These are phyloP conservation scores for Xylaria sp. DNA, from an alignment of 2,329 filamentous ascomycete genomes.

Conservation along the genomic window DNA sequence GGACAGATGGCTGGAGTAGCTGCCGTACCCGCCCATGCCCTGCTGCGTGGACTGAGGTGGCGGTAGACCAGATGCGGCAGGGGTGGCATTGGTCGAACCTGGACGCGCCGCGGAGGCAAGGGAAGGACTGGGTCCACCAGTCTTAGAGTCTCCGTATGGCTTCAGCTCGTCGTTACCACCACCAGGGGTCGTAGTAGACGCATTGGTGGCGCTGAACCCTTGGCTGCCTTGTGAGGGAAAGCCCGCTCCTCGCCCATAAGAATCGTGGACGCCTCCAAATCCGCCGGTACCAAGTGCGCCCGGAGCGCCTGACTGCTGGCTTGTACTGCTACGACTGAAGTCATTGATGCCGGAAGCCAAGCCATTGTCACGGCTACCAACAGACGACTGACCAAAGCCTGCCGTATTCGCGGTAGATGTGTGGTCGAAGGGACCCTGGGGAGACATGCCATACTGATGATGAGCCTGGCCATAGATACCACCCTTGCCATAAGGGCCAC, in stretches of 20 bases:
- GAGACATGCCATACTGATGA: constrained; percentile 59
- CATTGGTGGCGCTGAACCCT: constrained; percentile 56
- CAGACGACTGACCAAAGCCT: constrained; percentile 59
- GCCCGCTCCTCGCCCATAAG: constrained; percentile 58
- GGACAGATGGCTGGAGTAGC: constrained; percentile 61
- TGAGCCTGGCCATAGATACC: constrained; percentile 60
- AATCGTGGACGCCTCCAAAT: constrained; percentile 61
- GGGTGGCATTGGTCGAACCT: constrained; percentile 61
- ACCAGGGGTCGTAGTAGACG: constrained; percentile 51
- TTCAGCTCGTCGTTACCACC: constrained; percentile 61
- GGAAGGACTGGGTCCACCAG: constrained; percentile 62
- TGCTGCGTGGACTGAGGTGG: constrained; percentile 61
- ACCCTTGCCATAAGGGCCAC: constrained; percentile 60
- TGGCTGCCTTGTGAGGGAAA: constrained; percentile 63
- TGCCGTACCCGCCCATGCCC: constrained; percentile 59
- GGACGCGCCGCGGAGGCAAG: constrained; percentile 61
- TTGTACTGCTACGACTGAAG: constrained; percentile 58
- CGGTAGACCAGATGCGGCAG: constrained; percentile 60
- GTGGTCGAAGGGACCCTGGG: constrained; percentile 63
- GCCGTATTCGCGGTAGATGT: constrained; percentile 55
- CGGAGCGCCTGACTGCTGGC: constrained; percentile 54
- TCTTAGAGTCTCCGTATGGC: constrained; percentile 63
- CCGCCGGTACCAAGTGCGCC: constrained; percentile 56
- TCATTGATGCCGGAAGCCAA: constrained; percentile 58
- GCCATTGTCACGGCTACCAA: constrained; percentile 57